A percentile compares a stretch with the other conserved stretches of the same genome.
Evolutionary conservation across 345 rosid genomes (phyloP).

Genomic region (Carallia pectinifolia): DNA sequence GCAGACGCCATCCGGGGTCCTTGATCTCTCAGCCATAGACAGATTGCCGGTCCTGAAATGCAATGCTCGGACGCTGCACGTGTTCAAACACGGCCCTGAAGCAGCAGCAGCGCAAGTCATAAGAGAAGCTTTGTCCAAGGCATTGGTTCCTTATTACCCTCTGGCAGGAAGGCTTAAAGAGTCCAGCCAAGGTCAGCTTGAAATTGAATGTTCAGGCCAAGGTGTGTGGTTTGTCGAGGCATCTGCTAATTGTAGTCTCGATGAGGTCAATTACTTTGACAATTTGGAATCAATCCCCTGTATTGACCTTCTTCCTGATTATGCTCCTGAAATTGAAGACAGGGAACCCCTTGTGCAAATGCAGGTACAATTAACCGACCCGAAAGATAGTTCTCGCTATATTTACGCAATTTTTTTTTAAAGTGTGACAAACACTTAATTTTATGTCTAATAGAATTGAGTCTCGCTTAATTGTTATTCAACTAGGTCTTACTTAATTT

Average conservation of each 20-base stretch:
- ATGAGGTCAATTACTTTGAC: conserved; percentile 39
- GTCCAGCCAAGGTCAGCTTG: conserved; percentile 31
- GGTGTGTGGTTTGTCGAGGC: conserved; percentile 57
- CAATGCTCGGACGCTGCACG: conserved; percentile 51
- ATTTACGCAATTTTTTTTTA: too few species aligned
- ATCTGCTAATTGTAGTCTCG: conserved; percentile 31
- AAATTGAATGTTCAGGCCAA: conserved; percentile 43
- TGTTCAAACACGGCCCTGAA: conserved; percentile 39
- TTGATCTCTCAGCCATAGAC: conserved; percentile 51
- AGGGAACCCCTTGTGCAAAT: conserved; percentile 56
- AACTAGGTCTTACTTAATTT: too few species aligned
- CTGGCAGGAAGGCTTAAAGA: conserved; percentile 50
- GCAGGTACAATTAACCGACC: conserved; percentile 41
- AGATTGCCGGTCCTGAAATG: conserved; percentile 48
- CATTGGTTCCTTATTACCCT: conserved; percentile 57
- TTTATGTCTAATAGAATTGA: too few species aligned
- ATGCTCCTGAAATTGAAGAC: conserved; percentile 28
- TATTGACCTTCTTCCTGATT: conserved; percentile 47
- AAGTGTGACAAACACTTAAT: too few species aligned
- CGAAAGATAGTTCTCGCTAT: not conserved
- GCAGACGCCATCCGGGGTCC: conserved; percentile 31
- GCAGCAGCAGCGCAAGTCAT: conserved; percentile 48
- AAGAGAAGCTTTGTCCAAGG: conserved; percentile 46
- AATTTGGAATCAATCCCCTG: conserved; percentile 28
- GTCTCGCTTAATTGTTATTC: not conserved